A percentile compares a stretch with the other conserved stretches of the same genome.
These are phyloP conservation scores for Hymenoscyphus albidus DNA, from an alignment of 2,329 filamentous ascomycete species.

Conservation along the genomic window DNA sequence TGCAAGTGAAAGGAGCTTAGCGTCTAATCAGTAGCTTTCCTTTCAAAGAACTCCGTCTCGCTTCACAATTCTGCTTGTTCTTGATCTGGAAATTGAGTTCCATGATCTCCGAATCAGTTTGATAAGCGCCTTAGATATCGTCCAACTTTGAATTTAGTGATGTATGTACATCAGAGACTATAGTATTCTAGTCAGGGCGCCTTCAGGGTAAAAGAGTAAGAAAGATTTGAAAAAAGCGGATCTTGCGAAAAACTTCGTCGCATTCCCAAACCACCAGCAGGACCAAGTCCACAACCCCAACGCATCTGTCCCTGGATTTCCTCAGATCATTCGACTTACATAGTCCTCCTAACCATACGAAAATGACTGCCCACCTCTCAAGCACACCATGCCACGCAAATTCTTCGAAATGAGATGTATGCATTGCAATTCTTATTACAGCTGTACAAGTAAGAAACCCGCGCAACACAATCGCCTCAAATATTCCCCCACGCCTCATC, in stretches of 20 bases:
- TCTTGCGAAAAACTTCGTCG: background rate
- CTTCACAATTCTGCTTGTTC: too few relatives aligned
- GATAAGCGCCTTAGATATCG: too few relatives aligned
- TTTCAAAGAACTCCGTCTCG: too few relatives aligned
- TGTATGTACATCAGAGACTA: background rate
- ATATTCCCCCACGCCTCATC: slow-evolving; percentile 20
- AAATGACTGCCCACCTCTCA: background rate
- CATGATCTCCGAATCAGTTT: too few relatives aligned
- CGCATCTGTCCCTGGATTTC: background rate
- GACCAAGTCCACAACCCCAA: background rate
- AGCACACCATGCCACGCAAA: background rate
- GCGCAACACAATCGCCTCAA: slow-evolving; percentile 26
- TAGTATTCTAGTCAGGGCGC: background rate
- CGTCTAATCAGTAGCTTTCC: too few relatives aligned
- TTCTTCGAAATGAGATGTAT: slow-evolving; percentile 22
- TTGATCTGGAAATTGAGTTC: too few relatives aligned
- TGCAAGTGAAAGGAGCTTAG: too few relatives aligned
- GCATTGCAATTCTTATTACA: slow-evolving; percentile 36
- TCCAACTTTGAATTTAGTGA: too few relatives aligned
- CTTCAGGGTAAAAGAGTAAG: background rate
- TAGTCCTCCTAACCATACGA: background rate
- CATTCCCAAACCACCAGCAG: background rate
- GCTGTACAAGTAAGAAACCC: slow-evolving; percentile 33
- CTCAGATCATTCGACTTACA: background rate
- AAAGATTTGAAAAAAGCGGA: background rate